These are phyloP conservation scores for Mycena chlorophos DNA, from an alignment of 768 basidiomycete species.

Conservation along the genomic window DNA sequence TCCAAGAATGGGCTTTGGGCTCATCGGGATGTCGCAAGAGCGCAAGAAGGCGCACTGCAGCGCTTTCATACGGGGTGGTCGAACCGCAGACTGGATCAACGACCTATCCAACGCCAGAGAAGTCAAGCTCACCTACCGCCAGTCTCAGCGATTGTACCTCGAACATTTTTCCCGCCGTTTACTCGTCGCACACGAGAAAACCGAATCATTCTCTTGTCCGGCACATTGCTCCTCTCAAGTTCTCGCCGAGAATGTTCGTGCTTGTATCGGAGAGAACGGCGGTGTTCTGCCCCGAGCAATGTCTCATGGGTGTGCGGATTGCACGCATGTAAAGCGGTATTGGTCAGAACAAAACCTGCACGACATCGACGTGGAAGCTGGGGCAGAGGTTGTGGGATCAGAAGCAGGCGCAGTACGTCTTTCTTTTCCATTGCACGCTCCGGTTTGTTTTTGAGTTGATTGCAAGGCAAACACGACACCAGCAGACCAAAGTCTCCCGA, in stretches of 20 bases:
- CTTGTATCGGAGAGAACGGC: slow-evolving; percentile 19
- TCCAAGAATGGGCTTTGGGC: slow-evolving; percentile 30
- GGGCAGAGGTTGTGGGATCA: slow-evolving; percentile 9
- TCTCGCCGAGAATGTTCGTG: slow-evolving; percentile 13
- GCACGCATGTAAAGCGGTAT: slow-evolving; percentile 13
- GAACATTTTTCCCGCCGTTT: slow-evolving; percentile 17
- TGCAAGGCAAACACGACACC: background rate
- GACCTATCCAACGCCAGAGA: slow-evolving; percentile 10
- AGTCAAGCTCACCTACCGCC: slow-evolving; percentile 22
- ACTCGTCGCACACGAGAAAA: slow-evolving; percentile 28
- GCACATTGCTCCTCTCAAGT: slow-evolving; percentile 15
- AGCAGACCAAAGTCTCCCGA: background rate
- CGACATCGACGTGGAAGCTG: background rate
- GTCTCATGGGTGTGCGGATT: slow-evolving; percentile 7
- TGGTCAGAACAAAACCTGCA: background rate
- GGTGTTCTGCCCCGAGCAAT: slow-evolving; percentile 8
- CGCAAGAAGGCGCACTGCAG: slow-evolving; percentile 27
- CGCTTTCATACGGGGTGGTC: slow-evolving; percentile 32
- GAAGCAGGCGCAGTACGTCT: slow-evolving; percentile 13
- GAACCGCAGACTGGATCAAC: slow-evolving; percentile 29
- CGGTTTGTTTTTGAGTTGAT: background rate
- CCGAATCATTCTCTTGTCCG: slow-evolving; percentile 8
- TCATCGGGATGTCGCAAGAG: slow-evolving; percentile 23
- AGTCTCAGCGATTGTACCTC: slow-evolving; percentile 22
- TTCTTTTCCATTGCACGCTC: background rate